Base-by-base conservation (phyloP, 1,139 yeast species). In the Lodderomyces theae region DNA sequence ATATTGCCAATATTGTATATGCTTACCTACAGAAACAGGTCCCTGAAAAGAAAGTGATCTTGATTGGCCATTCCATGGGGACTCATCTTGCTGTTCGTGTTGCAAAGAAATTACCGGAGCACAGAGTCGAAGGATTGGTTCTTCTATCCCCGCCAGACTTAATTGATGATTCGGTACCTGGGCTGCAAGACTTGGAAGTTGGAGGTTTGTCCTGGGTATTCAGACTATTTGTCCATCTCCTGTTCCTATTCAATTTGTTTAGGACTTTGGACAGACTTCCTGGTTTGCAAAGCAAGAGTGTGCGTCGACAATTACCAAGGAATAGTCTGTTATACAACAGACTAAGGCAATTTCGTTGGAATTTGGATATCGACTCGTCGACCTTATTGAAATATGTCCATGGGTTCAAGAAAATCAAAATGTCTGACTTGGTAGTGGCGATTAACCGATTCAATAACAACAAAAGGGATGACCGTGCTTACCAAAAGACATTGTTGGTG, bases 11-110 rank as follows among this genome's bases (percentile, higher is more conserved):
- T 22, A 55, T 76, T 4, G 50, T 79, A 10, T 59, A 61, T 37
- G 70, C 64, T 42, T 69, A 72, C 35, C 53, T 79, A n/a, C 41
- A 45, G 24, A 66, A 61, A 43, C 61, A 62, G 25, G 62, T 76
- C 11, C 72, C 77, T 0, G 53, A 57, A 2, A 70, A 69, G 45
- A 76, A 70, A 38, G 59, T 83, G n/a, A 73, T 84, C 1, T 52
- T 85, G 23, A 62, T 86, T 4, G 86, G 86, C 9, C 94, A 85
- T 58, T 84, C 92, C 1, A 82, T 84, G 86, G 94, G 94, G 2
- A 70, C 86, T 1, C 77, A 75, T 45, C 53, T 84, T 28, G 65
- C 79, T 3, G 63, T 74, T 5, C 71, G 74, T 50, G 60, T 82
- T 10, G 76, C 79, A 3, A 59, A 63, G 38, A 60, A 55, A 39